Base-by-base conservation (phyloP, 768 basidiomycete genomes). In the Filobasidium wieringae region DNA sequence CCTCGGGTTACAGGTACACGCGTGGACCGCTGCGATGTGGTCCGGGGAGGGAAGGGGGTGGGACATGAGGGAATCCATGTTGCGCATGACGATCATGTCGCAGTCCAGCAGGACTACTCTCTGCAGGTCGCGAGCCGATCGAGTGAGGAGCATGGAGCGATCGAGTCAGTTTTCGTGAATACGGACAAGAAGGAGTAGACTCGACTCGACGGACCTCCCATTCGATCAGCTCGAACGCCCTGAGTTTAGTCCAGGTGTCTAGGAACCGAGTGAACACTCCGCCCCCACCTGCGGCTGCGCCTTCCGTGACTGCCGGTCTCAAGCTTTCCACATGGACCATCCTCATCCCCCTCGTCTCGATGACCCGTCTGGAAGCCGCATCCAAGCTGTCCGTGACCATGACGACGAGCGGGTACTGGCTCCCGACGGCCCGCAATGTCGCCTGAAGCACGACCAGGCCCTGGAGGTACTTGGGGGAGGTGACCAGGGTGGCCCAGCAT, bases 1-100 rank as follows among this genome's bases (percentile, higher is more conserved):
- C 36, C 83, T 80, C 7, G 92, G 93, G 73, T 99, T 99, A 76
- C 93, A 99, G 3, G 90, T 84, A 68, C 93, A 99, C 14, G 83
- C 91, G 63, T 93, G 92, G 0, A 78, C 80, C 0, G 90, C 91
- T 5, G 88, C 91, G 57, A 96, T 91, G 73, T 84, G 82, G 61
- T 83, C 87, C 19, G 60, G 32, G 12, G 71, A 58, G 1, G 68
- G 70, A 11, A 73, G 45, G 19, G 63, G 62, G 51, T 70, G 15
- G 17, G 68, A 61, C 45, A 73, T 71, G n/a, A 73, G 53, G 41
- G 70, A 68, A 40, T 73, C 72, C 66, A 73, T 68, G 1, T 51
- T 47, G 19, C 64, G 51, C 15, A 66, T 26, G 52, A 73, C 66
- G 36, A 73, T 58, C 68, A 73, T 71, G 57, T 73, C 72, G n/a